Evolutionary conservation across 768 basidiomycete genomes (phyloP).

Genomic region (Macrolepiota albuminosa): DNA sequence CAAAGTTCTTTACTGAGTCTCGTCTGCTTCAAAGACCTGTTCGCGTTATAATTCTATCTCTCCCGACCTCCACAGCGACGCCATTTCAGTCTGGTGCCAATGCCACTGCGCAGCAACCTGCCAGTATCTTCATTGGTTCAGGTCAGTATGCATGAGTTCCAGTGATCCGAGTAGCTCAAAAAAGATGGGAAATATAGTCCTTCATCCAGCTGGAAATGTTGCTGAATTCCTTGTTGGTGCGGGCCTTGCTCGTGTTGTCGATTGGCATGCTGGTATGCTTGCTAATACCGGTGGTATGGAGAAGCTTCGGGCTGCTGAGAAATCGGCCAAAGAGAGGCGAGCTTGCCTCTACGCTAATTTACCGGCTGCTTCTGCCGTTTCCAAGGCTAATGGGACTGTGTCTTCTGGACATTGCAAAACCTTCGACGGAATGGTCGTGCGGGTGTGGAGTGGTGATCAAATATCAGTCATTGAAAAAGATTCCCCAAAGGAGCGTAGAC

Average conservation of each 20-base stretch:
- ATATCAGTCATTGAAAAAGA: conserved; percentile 77
- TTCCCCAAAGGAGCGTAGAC: conserved; percentile 66
- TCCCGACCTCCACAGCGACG: conserved; percentile 73
- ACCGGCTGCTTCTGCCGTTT: conserved; percentile 31
- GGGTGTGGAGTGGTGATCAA: conserved; percentile 92
- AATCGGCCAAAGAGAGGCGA: conserved; percentile 70
- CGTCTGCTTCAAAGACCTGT: conserved; percentile 78
- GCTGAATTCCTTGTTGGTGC: conserved; percentile 82
- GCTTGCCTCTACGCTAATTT: conserved; percentile 63
- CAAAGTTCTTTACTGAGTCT: conserved; percentile 90
- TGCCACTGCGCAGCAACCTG: conserved; percentile 53
- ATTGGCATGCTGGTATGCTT: conserved; percentile 98
- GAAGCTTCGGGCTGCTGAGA: conserved; percentile 80
- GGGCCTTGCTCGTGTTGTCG: conserved; percentile 88
- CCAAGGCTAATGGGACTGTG: conserved; percentile 43
- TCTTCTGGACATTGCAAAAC: conserved; percentile 39
- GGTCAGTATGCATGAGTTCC: conserved; percentile 36
- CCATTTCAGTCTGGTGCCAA: conserved; percentile 68
- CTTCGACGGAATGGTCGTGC: conserved; percentile 81
- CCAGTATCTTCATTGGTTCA: conserved; percentile 86
- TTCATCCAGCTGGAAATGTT: conserved; percentile 93
- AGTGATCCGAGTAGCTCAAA: background rate
- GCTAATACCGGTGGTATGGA: conserved; percentile 83
- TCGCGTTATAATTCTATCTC: conserved; percentile 70
- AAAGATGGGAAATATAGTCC: conserved; percentile 36